Conservation (phyloP, 495 filamentous ascomycete species). For the Tuber brumale region DNA sequence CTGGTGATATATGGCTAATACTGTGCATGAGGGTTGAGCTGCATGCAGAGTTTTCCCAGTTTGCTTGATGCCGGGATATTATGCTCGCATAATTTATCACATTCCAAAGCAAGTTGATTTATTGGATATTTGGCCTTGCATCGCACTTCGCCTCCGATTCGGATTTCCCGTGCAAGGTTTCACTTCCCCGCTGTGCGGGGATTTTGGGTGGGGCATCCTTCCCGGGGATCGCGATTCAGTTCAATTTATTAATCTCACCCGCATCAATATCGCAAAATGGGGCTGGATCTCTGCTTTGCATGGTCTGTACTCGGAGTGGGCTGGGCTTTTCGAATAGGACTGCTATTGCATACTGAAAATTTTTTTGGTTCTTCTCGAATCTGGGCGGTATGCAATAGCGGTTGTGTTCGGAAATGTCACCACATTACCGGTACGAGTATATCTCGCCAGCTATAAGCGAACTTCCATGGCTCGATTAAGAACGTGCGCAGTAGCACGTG, state of each 20-base stretch:
- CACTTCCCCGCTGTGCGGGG: background rate
- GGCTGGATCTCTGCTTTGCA: background rate
- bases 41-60: background rate
- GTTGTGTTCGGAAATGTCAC: too few relatives aligned
- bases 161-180: background rate
- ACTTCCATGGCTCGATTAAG: background rate
- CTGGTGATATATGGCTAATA: background rate
- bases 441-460: background rate
- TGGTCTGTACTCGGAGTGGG: too few relatives aligned
- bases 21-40: background rate
- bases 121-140: background rate
- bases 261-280: too few relatives aligned
- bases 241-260: too few relatives aligned
- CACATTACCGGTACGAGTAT: too few relatives aligned
- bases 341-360: too few relatives aligned
- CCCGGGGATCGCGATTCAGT: background rate
- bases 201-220: background rate
- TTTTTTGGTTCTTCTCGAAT: too few relatives aligned
- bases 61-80: background rate
- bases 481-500: background rate
- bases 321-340: too few relatives aligned
- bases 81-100: background rate
- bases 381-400: too few relatives aligned
- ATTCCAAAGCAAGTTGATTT: background rate
- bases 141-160: background rate